phyloP scores from a whole-genome alignment of 257 asterid species.

The Lavandula angustifolia region DNA sequence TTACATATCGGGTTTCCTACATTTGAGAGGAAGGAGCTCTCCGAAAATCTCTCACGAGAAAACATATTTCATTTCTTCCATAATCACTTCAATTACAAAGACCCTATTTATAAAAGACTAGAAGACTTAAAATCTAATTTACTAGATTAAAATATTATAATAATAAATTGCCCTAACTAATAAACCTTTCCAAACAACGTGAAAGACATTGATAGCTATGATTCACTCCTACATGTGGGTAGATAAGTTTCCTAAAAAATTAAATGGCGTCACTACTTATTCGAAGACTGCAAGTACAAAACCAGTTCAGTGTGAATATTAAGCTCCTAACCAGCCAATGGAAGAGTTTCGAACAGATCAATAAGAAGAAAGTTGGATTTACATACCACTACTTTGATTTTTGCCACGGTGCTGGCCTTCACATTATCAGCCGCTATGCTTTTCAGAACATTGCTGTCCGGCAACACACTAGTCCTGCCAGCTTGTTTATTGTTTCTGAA shows the following conservation, averaged over 20 bases:
- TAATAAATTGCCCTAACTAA: no score
- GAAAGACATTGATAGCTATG: not conserved
- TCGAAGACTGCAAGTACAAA: not conserved
- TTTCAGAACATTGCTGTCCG: conserved; percentile 67
- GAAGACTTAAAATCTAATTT: no score
- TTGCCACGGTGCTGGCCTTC: conserved; percentile 86
- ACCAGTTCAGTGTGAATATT: not conserved
- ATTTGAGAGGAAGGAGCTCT: no score
- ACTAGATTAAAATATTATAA: no score
- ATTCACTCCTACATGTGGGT: not conserved
- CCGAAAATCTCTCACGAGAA: no score
- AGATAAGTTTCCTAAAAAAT: conserved; percentile 8
- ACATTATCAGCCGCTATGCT: conserved; percentile 77
- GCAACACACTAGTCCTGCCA: conserved; percentile 58
- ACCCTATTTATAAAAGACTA: no score
- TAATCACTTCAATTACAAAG: no score
- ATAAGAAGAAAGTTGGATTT: conserved; percentile 19
- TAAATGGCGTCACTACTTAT: conserved; percentile 19
- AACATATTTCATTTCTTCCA: no score
- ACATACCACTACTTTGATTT: conserved; percentile 97
- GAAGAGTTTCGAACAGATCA: conserved; percentile 18
- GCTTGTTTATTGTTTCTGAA: conserved; percentile 65
- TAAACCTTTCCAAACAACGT: no score
- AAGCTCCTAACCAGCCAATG: conserved; percentile 6
- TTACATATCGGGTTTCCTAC: no score